Conservation (phyloP, 345 rosid species). For the Acer yangbiense region DNA sequence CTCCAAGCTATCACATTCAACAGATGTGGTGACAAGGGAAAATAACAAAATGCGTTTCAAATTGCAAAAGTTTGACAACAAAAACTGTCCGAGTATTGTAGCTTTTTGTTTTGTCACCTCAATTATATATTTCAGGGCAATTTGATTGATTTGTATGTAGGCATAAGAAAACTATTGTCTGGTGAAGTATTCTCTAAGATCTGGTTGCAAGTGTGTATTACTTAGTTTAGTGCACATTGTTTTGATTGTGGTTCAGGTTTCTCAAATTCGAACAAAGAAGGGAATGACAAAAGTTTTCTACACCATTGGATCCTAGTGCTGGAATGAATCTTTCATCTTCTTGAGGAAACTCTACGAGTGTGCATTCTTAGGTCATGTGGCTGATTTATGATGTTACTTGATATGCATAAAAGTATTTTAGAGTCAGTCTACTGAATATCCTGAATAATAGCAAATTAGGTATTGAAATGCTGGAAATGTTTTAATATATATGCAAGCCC, state of each 20-base stretch:
- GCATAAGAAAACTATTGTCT: background rate
- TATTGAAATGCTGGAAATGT: background rate
- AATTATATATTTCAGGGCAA: background rate
- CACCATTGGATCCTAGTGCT: slow-evolving; percentile 35
- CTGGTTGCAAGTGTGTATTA: background rate
- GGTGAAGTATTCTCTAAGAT: background rate
- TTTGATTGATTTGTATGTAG: background rate
- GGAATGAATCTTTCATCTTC: background rate
- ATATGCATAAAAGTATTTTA: background rate
- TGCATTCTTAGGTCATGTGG: background rate
- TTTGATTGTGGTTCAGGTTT: slow-evolving; percentile 40
- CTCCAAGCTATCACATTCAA: background rate
- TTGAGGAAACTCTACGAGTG: background rate
- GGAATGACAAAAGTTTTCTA: slow-evolving; percentile 75
- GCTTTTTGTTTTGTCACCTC: background rate
- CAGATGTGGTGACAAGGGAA: background rate
- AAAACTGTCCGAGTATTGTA: background rate
- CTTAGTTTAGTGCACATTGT: slow-evolving; percentile 7
- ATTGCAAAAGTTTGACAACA: background rate
- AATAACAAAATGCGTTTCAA: background rate
- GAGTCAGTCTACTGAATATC: background rate
- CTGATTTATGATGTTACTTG: background rate
- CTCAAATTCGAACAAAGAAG: slow-evolving; percentile 72
- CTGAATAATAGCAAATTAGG: background rate
- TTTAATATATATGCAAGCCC: background rate